A percentile compares a stretch with the other conserved stretches of the same genome.
Evolutionary conservation across 257 asterid species (phyloP).

Genomic region (Solanum chaucha): DNA sequence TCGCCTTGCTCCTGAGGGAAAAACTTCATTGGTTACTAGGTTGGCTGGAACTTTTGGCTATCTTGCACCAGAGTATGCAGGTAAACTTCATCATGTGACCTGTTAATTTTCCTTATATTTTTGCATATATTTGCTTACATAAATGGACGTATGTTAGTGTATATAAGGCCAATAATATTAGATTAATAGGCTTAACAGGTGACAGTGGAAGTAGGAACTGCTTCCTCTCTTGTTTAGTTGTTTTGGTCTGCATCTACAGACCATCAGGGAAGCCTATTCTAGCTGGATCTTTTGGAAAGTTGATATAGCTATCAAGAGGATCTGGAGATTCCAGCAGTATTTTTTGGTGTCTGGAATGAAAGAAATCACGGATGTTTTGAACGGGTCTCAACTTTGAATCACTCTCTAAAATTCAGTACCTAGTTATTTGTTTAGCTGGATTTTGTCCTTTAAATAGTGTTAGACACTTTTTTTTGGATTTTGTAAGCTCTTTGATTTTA

Average conservation of each 20-base stretch:
- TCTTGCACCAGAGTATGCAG: slow-evolving; percentile 12
- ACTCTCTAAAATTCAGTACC: not conserved
- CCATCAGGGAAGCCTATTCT: not conserved
- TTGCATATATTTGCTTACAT: not conserved
- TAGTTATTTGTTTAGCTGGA: not conserved
- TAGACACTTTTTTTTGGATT: not conserved
- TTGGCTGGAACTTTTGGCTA: slow-evolving; percentile 12
- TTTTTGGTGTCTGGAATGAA: not conserved
- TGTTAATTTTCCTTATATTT: not conserved
- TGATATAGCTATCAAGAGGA: not conserved
- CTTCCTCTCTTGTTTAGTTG: not conserved
- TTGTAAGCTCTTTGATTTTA: not conserved
- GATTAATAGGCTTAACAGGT: not conserved
- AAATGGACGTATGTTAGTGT: not conserved
- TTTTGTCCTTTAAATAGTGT: not conserved
- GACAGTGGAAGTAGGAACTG: not conserved
- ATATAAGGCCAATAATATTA: not conserved
- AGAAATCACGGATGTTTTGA: not conserved
- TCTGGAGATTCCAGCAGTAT: not conserved
- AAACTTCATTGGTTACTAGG: slow-evolving; percentile 8
- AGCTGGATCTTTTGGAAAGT: not conserved
- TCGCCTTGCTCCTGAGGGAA: slow-evolving; percentile 15
- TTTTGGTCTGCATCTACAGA: not conserved
- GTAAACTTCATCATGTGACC: not conserved
- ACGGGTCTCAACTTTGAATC: not conserved